Conservation (phyloP, 2,329 filamentous ascomycete genomes). For the Karstenula rhodostoma region DNA sequence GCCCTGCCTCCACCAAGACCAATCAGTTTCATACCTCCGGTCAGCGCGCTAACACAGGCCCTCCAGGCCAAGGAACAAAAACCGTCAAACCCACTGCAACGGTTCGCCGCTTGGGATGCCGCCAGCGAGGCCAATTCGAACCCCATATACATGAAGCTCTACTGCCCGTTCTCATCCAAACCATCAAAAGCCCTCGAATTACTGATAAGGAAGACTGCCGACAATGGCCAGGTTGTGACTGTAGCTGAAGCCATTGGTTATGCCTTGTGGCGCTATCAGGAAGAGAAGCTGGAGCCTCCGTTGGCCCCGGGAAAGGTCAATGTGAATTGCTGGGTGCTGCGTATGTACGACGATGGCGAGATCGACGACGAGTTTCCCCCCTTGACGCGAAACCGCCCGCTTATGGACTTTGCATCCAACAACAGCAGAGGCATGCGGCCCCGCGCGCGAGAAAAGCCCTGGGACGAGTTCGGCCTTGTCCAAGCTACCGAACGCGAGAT, state of each 20-base stretch:
- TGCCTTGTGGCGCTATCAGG: conserved; percentile 78
- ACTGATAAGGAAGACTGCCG: conserved; percentile 72
- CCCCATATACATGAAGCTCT: conserved; percentile 79
- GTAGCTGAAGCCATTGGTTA: conserved; percentile 85
- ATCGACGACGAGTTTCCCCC: conserved; percentile 87
- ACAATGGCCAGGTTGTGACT: conserved; percentile 73
- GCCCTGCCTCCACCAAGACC: conserved; percentile 76
- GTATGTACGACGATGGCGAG: conserved; percentile 85
- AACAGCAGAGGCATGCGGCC: conserved; percentile 73
- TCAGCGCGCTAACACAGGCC: conserved; percentile 75
- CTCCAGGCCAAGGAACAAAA: conserved; percentile 77
- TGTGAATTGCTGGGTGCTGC: conserved; percentile 82
- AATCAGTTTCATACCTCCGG: conserved; percentile 73
- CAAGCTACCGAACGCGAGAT: conserved; percentile 74
- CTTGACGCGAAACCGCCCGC: conserved; percentile 74
- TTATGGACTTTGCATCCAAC: conserved; percentile 80
- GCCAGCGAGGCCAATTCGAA: conserved; percentile 73
- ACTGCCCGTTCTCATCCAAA: conserved; percentile 73
- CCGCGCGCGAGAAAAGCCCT: conserved; percentile 76
- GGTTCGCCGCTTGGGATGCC: conserved; percentile 78
- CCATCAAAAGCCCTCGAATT: conserved; percentile 74
- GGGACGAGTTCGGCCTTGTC: conserved; percentile 83
- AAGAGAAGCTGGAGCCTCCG: conserved; percentile 75
- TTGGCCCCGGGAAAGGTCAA: conserved; percentile 73
- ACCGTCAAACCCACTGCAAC: conserved; percentile 75